Percentiles rank a stretch among this genome's conserved stretches.
Evolutionary conservation across 768 basidiomycete species (phyloP).

Genomic region (Boletus coccyginus): DNA sequence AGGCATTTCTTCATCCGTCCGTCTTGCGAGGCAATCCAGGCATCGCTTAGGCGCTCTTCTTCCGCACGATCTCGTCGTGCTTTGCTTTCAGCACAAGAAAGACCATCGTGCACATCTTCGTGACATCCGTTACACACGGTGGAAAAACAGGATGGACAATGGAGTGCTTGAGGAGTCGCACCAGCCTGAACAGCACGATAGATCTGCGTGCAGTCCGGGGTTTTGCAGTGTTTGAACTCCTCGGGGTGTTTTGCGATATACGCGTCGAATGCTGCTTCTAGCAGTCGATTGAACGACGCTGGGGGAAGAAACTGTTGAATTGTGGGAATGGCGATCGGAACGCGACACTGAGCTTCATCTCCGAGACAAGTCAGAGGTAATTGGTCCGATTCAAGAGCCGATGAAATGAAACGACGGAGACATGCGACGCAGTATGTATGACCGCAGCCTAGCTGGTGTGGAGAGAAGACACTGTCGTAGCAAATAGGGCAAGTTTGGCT

Average conservation of each 20-base stretch:
- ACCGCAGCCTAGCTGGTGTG: conserved; percentile 53
- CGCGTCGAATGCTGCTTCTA: conserved; percentile 53
- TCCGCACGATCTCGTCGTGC: conserved; percentile 38
- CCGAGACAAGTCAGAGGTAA: conserved; percentile 74
- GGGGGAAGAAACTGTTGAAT: conserved; percentile 51
- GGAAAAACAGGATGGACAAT: conserved; percentile 67
- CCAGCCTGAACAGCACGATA: conserved; percentile 53
- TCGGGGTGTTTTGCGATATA: conserved; percentile 56
- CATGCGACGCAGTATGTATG: conserved; percentile 68
- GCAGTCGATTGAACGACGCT: conserved; percentile 51
- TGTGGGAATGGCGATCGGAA: conserved; percentile 48
- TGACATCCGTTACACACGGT: conserved; percentile 65
- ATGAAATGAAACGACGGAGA: conserved; percentile 52
- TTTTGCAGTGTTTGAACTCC: conserved; percentile 72
- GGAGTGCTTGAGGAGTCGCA: conserved; percentile 36
- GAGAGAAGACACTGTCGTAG: conserved; percentile 42
- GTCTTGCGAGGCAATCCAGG: conserved; percentile 55
- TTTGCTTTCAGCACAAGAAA: conserved; percentile 50
- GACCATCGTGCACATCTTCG: conserved; percentile 58
- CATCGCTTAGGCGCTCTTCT: conserved; percentile 49
- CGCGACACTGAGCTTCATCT: conserved; percentile 54
- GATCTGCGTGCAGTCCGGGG: conserved; percentile 72
- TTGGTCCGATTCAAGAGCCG: conserved; percentile 50
- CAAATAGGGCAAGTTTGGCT: conserved; percentile 51
- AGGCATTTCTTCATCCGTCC: conserved; percentile 69